Base-by-base conservation (phyloP, 768 basidiomycete species). In the Rhodotorula sphaerocarpa region DNA sequence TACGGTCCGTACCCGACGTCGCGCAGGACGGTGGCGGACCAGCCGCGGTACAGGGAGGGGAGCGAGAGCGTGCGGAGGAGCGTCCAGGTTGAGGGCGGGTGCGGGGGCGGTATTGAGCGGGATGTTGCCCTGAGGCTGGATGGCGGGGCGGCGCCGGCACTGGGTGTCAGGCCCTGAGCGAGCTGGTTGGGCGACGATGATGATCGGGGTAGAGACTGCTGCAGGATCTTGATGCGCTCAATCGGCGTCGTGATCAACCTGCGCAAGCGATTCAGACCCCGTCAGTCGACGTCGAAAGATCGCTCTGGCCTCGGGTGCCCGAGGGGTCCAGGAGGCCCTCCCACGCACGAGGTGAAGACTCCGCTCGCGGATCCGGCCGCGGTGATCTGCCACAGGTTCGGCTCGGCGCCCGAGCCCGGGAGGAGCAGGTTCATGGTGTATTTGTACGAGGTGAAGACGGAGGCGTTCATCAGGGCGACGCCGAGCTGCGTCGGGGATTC, bases 1-100 rank as follows among this genome's bases (percentile, higher is more conserved):
- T 95, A 93, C 3, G 86, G 83, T 11, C 90, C 91, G 71, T 87
- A 93, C 3, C 85, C 88, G 14, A 80, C 77, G 74, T 93, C 90
- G 39, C 91, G 78, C 42, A 90, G 72, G 1, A 84, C 83, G 0
- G 89, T 92, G 0, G 83, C 81, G 1, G 80, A 77, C 51, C 87
- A 76, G 0, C 91, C 91, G 7, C 90, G 82, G 74, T 86, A 93
- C 10, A 92, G 55, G 0, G 55, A 56, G 11, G 30, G 27, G 11
- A 54, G 28, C 20, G 65, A 47, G 46, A 46, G 52, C 7, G 50
- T 25, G 1, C 54, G 53, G n/a, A 69, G 1, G 55, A 69, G 67
- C 5, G 48, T 33, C 16, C 47, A 2, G 42, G 55, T 23, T 1
- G 63, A 53, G 54, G 67, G 46, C 43, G 25, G 36, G 45, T 0